Base-by-base conservation (phyloP, 2,329 filamentous ascomycete species). In the Emmonsia crescens region DNA sequence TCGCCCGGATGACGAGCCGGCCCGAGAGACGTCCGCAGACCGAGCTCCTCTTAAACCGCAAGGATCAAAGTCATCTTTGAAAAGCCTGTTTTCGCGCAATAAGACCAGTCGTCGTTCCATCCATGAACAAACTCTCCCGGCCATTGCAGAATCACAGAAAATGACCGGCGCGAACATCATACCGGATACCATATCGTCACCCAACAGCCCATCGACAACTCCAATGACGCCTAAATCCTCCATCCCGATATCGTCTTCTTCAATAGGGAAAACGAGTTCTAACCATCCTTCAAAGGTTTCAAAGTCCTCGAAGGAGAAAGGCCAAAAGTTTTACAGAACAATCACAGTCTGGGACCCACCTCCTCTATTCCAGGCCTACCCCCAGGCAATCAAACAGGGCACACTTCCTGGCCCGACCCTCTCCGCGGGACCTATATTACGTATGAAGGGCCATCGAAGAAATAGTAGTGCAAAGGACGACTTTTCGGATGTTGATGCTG, bases 361-460 rank as follows among this genome's bases (percentile, higher is more conserved):
- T 6, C 89, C 91, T 1, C 77, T 96, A 14, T 95, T 92, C 72
- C 89, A 96, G 72, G 91, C 89, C 14, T 96, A 91, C 71, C 88
- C 89, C 0, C 91, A 96, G 73, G 85, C 90, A 2, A 82, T 90
- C 66, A 91, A 89, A 69, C 84, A 94, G 72, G 85, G 84, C 12
- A 85, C 82, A 19, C 78, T 96, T 2, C 82, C 86, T 31, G 82
- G 88, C 19, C 87, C 87, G 44, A 83, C 82, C 1, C 75, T 88
- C 12, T 84, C 88, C 1, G 82, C 87, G 1, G 91, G 95, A 64
- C 75, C 82, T 0, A 83, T 94, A 55, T 72, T 91, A 58, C 83
- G 87, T 63, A 75, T 83, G 65, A 80, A 74, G 56, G 69, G 69
- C 21, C 70, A 71, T 10, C 69, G 66, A 29, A 68, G 67, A 12